Conservation (phyloP, 305 asterid species). For the Rubia tinctorum region DNA sequence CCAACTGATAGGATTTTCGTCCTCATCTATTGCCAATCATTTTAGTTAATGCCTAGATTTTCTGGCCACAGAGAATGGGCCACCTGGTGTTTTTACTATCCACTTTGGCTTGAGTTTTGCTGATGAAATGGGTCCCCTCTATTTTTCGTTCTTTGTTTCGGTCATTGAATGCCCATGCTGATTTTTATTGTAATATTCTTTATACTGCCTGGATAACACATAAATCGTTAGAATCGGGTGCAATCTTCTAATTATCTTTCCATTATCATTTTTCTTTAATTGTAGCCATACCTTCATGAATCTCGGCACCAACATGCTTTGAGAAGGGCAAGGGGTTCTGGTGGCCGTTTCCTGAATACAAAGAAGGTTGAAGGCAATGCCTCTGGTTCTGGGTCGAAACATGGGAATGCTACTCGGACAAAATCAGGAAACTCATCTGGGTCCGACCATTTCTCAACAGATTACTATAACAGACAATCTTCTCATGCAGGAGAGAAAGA, state of each 20-base stretch:
- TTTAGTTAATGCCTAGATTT: too few species aligned
- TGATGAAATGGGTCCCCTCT: neutral
- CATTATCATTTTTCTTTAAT: neutral
- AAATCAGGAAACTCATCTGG: conserved; percentile 43
- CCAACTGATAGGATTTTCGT: too few species aligned
- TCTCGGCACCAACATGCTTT: conserved; percentile 76
- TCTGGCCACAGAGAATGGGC: neutral
- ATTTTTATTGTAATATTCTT: too few species aligned
- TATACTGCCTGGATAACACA: neutral
- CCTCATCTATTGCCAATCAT: too few species aligned
- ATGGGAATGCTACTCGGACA: conserved; percentile 25
- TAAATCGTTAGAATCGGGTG: neutral
- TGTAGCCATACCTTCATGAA: conserved; percentile 84
- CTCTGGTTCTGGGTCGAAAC: conserved; percentile 25
- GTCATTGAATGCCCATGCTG: too few species aligned
- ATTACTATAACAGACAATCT: conserved; percentile 21
- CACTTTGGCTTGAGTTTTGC: neutral
- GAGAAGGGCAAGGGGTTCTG: conserved; percentile 76
- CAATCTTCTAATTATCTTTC: neutral
- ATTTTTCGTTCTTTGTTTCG: neutral
- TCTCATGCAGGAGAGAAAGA: conserved; percentile 25
- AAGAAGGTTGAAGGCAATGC: conserved; percentile 35
- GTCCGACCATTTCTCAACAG: conserved; percentile 34
- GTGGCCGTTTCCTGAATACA: conserved; percentile 80
- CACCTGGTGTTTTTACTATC: neutral